Evolutionary conservation across 768 basidiomycete genomes (phyloP), one percentile per base, ranked within the genome.

Genomic region (Termitomyces sp.): DNA sequence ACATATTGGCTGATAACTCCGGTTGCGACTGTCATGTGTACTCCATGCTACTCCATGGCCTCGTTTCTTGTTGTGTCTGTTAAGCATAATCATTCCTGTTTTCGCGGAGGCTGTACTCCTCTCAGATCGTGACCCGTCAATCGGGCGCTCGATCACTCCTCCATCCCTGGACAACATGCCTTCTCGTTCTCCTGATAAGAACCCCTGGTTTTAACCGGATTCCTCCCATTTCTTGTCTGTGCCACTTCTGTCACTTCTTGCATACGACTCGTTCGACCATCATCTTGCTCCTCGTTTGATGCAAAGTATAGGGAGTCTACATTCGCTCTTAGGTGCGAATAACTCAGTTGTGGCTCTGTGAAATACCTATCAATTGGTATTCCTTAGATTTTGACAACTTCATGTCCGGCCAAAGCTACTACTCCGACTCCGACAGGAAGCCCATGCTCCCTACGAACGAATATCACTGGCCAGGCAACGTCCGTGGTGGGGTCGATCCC

Each of bases 91-190:
- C n/a, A n/a, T 39, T 58, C 61, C 64, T 67, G 70, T 67, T 70
- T 65, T 69, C 69, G 67, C 73, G 74, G 74, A 73, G 74, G 75
- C 75, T 75, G 74, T 65, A 74, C 71, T 69, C 65, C 67, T 66
- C 65, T 56, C 44, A 61, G 60, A 45, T 66, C 65, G 54, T 49
- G 58, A 64, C 59, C 63, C 57, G 36, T 64, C 57, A 57, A 63
- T 63, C 60, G 61, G 68, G 70, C 71, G 69, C 73, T 71, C 73
- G 73, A 74, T 74, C 71, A 65, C 61, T 56, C 66, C 57, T 70
- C 48, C 66, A 67, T 65, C 69, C 72, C 68, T 74, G 73, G 71
- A 71, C 71, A 61, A 61, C 56, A 59, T 58, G 62, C 51, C 44
- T 55, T 67, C 62, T 55, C 60, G 60, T 66, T 65, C 59, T 59